A percentile compares a stretch with the other conserved stretches of the same genome.
These are phyloP conservation scores for Coemansia sp. DNA, from an alignment of 192 early-diverging fungal species.

Conservation along the genomic window DNA sequence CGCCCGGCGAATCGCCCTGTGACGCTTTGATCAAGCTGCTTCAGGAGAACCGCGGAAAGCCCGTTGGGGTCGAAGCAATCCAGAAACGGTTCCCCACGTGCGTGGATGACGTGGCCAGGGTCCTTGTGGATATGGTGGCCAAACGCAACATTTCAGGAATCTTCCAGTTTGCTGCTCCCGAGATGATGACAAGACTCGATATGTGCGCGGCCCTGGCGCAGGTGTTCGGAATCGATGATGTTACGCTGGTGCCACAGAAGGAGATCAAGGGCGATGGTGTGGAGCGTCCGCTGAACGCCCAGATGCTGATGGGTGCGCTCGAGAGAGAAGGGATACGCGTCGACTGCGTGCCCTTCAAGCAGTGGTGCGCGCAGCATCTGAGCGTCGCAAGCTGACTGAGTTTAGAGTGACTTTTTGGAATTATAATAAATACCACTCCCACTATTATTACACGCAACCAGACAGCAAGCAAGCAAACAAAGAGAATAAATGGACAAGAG, in stretches of 20 bases:
- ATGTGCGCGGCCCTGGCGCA: slow-evolving; percentile 38
- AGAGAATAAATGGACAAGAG: too few relatives aligned
- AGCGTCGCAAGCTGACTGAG: neutral
- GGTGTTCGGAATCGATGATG: slow-evolving; percentile 18
- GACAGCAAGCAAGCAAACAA: too few relatives aligned
- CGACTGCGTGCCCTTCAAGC: slow-evolving; percentile 23
- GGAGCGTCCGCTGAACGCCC: slow-evolving; percentile 38
- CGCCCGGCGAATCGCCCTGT: slow-evolving; percentile 82
- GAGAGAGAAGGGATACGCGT: slow-evolving; percentile 33
- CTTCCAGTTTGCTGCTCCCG: slow-evolving; percentile 37
- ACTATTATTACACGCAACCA: too few relatives aligned
- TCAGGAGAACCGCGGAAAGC: slow-evolving; percentile 1
- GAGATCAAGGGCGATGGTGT: slow-evolving; percentile 19
- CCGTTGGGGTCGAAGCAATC: slow-evolving; percentile 68
- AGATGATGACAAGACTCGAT: slow-evolving; percentile 51
- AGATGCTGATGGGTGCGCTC: slow-evolving; percentile 27
- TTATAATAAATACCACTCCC: too few relatives aligned
- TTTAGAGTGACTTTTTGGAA: neutral
- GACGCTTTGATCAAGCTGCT: slow-evolving; percentile 71
- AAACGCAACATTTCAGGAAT: slow-evolving; percentile 26
- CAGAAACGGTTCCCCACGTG: slow-evolving; percentile 82
- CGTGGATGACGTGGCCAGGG: slow-evolving; percentile 70
- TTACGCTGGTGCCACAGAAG: slow-evolving; percentile 14
- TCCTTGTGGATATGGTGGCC: slow-evolving; percentile 64
- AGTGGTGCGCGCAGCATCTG: slow-evolving; percentile 42